Evolutionary conservation across 1,284 basidiomycete species (phyloP).

Genomic region (Inonotus hispidus): DNA sequence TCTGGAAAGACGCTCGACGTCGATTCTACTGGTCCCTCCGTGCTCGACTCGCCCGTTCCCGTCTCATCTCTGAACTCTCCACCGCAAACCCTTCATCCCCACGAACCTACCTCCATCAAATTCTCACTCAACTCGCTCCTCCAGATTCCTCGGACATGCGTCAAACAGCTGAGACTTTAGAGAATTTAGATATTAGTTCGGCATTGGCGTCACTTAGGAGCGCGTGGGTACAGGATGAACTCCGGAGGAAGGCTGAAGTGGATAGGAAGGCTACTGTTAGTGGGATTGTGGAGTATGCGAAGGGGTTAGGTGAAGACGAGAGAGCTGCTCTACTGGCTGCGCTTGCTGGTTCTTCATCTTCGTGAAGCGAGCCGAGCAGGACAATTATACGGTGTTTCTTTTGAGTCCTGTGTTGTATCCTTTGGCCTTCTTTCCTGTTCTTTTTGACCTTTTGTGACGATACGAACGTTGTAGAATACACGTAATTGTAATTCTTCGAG

Average conservation of each 20-base stretch:
- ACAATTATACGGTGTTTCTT: neutral
- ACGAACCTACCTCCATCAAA: no score
- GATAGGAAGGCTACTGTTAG: slow-evolving; percentile 68
- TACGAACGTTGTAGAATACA: neutral
- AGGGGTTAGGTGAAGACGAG: slow-evolving; percentile 69
- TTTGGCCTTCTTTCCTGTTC: neutral
- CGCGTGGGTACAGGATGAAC: slow-evolving; percentile 55
- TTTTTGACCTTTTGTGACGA: neutral
- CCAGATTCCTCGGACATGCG: slow-evolving; percentile 51
- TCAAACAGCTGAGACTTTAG: slow-evolving; percentile 54
- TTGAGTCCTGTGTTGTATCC: neutral
- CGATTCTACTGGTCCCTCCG: slow-evolving; percentile 97
- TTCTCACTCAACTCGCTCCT: slow-evolving; percentile 55
- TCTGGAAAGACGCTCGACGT: slow-evolving; percentile 87
- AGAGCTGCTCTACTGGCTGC: slow-evolving; percentile 33
- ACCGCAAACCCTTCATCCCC: slow-evolving; percentile 38
- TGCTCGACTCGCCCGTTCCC: slow-evolving; percentile 64
- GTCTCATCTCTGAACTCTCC: slow-evolving; percentile 51
- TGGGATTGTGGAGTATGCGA: slow-evolving; percentile 60
- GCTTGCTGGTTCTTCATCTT: slow-evolving; percentile 1
- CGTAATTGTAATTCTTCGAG: neutral
- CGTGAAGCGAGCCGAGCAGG: no score
- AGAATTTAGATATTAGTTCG: slow-evolving; percentile 58
- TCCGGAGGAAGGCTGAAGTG: slow-evolving; percentile 58
- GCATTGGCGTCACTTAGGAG: slow-evolving; percentile 58